Evolutionary conservation across 805 yeast genomes (phyloP).

Genomic region (Cyberlindnera xishuangbannaensis): DNA sequence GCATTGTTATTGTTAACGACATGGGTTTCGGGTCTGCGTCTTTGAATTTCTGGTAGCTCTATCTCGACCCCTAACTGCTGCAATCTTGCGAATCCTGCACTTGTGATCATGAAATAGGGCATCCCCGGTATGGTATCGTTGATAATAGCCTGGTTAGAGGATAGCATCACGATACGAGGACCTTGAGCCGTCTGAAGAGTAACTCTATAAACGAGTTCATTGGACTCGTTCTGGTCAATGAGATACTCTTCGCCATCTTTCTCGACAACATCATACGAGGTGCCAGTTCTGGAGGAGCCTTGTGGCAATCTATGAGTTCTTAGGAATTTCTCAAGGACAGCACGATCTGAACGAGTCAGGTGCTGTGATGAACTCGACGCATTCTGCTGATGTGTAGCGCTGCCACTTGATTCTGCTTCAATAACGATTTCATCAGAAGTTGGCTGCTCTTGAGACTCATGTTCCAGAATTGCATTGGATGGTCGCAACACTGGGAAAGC

Average conservation of each 20-base stretch:
- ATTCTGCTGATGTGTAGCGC: no score
- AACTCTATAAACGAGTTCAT: slow-evolving; percentile 11
- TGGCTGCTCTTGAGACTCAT: not conserved
- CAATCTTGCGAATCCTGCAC: slow-evolving; percentile 23
- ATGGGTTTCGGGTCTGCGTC: no score
- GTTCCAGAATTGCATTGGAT: no score
- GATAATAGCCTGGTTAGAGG: slow-evolving; percentile 22
- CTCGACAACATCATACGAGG: slow-evolving; percentile 7
- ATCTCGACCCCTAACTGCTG: slow-evolving; percentile 14
- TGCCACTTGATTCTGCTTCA: not conserved
- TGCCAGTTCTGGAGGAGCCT: slow-evolving; percentile 15
- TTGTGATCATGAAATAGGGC: slow-evolving; percentile 25
- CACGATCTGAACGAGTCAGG: not conserved
- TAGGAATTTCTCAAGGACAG: slow-evolving; percentile 4
- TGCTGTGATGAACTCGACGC: not conserved
- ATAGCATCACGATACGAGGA: slow-evolving; percentile 14
- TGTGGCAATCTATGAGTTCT: slow-evolving; percentile 10
- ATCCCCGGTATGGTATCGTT: slow-evolving; percentile 20
- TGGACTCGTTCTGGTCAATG: slow-evolving; percentile 15
- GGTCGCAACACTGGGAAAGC: no score
- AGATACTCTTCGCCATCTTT: slow-evolving; percentile 19
- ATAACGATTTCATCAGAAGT: not conserved
- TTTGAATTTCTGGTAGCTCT: slow-evolving; percentile 15
- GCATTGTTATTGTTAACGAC: no score
- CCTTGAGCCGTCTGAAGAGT: slow-evolving; percentile 13